Base-by-base conservation (phyloP, 2,329 filamentous ascomycete species). In the Sporothrix sp. region DNA sequence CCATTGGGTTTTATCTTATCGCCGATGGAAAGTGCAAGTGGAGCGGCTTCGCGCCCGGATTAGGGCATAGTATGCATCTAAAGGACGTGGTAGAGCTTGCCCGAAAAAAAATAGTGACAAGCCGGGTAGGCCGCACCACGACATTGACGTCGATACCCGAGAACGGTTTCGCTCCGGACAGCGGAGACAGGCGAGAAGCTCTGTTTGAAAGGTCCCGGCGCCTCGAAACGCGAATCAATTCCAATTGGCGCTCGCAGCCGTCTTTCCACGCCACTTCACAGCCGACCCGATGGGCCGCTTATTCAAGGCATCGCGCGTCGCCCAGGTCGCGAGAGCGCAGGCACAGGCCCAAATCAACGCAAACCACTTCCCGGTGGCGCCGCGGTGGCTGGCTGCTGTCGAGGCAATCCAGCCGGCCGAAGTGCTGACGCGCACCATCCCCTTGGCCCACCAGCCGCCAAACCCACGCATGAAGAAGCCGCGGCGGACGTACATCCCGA, bases 401-500 rank as follows among this genome's bases (percentile, higher is more conserved):
- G 67, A 71, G 58, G 62, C 66, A 11, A 72, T 79, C 33, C 79
- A 79, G 32, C 81, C 81, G 4, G 64, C 76, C 58, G 78, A 83
- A 63, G 72, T 74, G 36, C 63, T 80, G 53, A 74, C 74, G 23
- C 73, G 81, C 50, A 71, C 73, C 6, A 64, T 75, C 50, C 70
- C 78, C 2, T 63, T 69, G 14, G 69, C 72, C 50, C 76, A 78
- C 60, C 64, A 63, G 43, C 48, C 59, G 23, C 57, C 58, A 4
- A 63, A 68, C 53, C 63, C 65, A n/a, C 79, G 74, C 60, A 68
- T 69, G 47, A 72, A 74, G 64, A 85, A 83, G 65, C 75, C 84
- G 27, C 88, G 81, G 67, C 80, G 82, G 59, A 71, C 95, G 60
- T 97, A 90, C 72, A 80, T 82, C 59, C 93, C 93, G 1, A 78